These are phyloP conservation scores for Scheffersomyces insectosa DNA, from an alignment of 1,139 yeast genomes.

Conservation along the genomic window DNA sequence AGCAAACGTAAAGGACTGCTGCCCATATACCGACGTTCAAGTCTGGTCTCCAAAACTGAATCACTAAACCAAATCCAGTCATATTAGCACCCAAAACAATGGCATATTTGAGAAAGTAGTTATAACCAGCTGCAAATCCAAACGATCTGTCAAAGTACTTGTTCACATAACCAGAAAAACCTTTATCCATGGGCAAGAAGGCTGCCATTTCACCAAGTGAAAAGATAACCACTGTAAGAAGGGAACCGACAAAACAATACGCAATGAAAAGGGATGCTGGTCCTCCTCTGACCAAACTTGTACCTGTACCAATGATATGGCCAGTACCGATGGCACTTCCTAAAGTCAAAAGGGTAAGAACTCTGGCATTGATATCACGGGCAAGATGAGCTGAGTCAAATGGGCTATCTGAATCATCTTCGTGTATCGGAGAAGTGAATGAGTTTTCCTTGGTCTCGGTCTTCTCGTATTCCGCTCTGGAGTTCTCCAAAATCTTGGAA, in stretches of 20 bases:
- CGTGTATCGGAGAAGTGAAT: neutral
- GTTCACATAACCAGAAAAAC: conserved; percentile 2
- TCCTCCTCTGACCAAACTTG: conserved; percentile 4
- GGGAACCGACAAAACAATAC: conserved; percentile 1
- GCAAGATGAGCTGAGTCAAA: neutral
- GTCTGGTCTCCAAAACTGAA: conserved; percentile 14
- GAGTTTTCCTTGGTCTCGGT: neutral
- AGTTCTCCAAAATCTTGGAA: too few species aligned
- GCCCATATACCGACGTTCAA: conserved; percentile 16
- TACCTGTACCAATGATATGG: conserved; percentile 5
- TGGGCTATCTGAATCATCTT: neutral
- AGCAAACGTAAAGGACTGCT: conserved; percentile 14
- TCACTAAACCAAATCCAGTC: conserved; percentile 15
- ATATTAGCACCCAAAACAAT: conserved; percentile 16
- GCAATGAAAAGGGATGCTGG: conserved; percentile 4
- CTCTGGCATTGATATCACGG: neutral
- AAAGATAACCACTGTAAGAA: conserved; percentile 1
- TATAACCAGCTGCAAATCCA: conserved; percentile 19
- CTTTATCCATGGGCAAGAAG: conserved; percentile 3
- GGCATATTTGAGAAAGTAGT: conserved; percentile 16
- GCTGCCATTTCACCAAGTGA: conserved; percentile 8
- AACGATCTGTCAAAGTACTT: conserved; percentile 14
- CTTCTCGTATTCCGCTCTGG: neutral
- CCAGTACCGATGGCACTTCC: conserved; percentile 1
- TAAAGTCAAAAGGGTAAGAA: neutral